These are phyloP conservation scores for Kandelia obovata DNA, from an alignment of 345 rosid genomes.

Conservation along the genomic window DNA sequence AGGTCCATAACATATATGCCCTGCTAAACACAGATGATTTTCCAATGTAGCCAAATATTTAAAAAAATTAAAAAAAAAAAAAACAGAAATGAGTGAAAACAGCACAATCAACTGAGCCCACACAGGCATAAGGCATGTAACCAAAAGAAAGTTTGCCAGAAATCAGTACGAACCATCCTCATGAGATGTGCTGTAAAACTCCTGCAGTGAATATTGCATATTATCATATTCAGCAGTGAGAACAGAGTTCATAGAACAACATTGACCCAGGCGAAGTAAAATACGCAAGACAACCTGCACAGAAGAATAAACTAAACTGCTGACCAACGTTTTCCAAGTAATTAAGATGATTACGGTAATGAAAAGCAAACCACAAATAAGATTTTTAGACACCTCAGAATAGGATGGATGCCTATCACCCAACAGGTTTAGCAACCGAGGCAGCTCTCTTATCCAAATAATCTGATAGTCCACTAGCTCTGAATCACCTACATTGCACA, in stretches of 20 bases:
- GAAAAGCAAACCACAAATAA: background rate
- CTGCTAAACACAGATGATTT: conserved; percentile 32
- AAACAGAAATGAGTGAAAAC: background rate
- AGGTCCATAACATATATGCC: conserved; percentile 56
- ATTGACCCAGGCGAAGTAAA: conserved; percentile 62
- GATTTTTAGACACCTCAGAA: conserved; percentile 44
- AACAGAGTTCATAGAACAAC: conserved; percentile 38
- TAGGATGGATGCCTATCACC: conserved; percentile 58
- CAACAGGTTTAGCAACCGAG: conserved; percentile 50
- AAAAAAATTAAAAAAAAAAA: too few relatives aligned
- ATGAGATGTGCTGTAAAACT: conserved; percentile 48
- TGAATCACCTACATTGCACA: conserved; percentile 43
- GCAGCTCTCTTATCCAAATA: conserved; percentile 73
- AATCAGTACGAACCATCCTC: conserved; percentile 44
- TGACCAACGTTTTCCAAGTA: background rate
- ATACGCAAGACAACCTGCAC: conserved; percentile 64
- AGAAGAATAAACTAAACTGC: conserved; percentile 14
- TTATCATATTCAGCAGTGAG: conserved; percentile 49
- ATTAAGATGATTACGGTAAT: conserved; percentile 2
- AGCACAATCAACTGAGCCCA: conserved; percentile 1
- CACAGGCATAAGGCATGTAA: conserved; percentile 5
- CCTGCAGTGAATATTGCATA: conserved; percentile 40
- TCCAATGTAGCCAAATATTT: background rate
- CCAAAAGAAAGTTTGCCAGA: conserved; percentile 3
- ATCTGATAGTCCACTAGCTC: conserved; percentile 43